phyloP scores from a whole-genome alignment of 805 yeast genomes.

The Debaryomyces castellii region DNA sequence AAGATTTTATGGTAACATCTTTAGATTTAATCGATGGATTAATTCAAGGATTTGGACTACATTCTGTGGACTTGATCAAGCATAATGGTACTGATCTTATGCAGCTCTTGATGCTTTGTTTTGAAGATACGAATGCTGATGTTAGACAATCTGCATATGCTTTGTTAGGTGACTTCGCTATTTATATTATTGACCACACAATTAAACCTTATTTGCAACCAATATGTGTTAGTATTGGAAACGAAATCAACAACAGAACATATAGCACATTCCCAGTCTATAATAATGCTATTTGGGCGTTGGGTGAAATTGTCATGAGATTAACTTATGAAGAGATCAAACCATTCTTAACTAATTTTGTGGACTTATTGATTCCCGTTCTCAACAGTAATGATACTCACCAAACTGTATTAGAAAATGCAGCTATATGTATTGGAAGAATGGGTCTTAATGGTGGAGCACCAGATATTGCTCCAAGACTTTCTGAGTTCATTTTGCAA shows the following conservation, averaged over 20 bases:
- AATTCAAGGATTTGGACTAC: conserved; percentile 79
- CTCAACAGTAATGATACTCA: conserved; percentile 54
- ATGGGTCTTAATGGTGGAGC: conserved; percentile 65
- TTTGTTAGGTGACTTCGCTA: conserved; percentile 84
- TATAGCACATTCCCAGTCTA: conserved; percentile 60
- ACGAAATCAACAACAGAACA: conserved; percentile 58
- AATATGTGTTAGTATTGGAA: conserved; percentile 64
- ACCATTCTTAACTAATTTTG: conserved; percentile 54
- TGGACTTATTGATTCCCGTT: conserved; percentile 59
- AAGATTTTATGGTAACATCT: conserved; percentile 86
- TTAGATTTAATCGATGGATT: conserved; percentile 90
- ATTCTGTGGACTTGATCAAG: conserved; percentile 54
- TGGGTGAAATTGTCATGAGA: conserved; percentile 81
- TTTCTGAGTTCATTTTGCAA: conserved; percentile 54
- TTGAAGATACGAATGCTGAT: conserved; percentile 75
- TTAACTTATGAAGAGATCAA: conserved; percentile 43
- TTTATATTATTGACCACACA: conserved; percentile 46
- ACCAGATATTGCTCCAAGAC: conserved; percentile 51
- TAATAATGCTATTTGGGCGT: conserved; percentile 91
- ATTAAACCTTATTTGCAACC: conserved; percentile 49
- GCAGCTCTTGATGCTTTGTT: conserved; percentile 63
- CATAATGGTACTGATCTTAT: conserved; percentile 44
- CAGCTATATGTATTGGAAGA: conserved; percentile 87
- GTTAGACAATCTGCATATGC: conserved; percentile 95
- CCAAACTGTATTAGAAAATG: conserved; percentile 74